These are phyloP conservation scores for Thymus quinquecostatus DNA, from an alignment of 257 asterid species.

Conservation along the genomic window DNA sequence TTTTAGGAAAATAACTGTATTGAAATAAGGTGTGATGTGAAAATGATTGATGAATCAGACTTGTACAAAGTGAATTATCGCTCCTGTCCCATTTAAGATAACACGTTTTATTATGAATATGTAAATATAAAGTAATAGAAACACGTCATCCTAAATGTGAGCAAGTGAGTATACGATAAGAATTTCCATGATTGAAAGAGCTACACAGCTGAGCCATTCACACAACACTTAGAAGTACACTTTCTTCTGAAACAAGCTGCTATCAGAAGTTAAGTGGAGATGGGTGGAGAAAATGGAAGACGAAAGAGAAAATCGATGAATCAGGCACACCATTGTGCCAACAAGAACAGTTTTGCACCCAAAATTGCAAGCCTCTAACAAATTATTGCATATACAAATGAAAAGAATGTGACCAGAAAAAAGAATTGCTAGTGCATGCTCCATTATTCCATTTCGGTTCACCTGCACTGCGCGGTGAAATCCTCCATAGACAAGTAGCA, in stretches of 20 bases:
- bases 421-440: not conserved
- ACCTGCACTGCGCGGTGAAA: slow-evolving; percentile 36
- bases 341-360: slow-evolving; percentile 13
- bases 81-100: no score
- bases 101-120: no score
- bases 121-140: no score
- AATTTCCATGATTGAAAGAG: not conserved
- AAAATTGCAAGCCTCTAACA: slow-evolving; percentile 28
- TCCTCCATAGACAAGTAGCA: slow-evolving; percentile 49
- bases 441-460: slow-evolving; percentile 19
- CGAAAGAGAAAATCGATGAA: slow-evolving; percentile 12
- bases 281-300: not conserved
- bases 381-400: slow-evolving; percentile 45
- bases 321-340: slow-evolving; percentile 54
- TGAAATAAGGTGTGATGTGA: no score
- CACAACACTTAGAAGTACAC: not conserved
- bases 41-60: no score
- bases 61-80: no score
- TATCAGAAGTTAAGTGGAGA: not conserved
- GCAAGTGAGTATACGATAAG: no score
- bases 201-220: no score
- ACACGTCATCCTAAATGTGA: no score
- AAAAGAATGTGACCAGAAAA: slow-evolving; percentile 26
- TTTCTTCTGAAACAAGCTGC: no score
- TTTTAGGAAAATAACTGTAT: no score